Base-by-base conservation (phyloP, 1,284 basidiomycete genomes). In the Cystobasidiaceae sp. region DNA sequence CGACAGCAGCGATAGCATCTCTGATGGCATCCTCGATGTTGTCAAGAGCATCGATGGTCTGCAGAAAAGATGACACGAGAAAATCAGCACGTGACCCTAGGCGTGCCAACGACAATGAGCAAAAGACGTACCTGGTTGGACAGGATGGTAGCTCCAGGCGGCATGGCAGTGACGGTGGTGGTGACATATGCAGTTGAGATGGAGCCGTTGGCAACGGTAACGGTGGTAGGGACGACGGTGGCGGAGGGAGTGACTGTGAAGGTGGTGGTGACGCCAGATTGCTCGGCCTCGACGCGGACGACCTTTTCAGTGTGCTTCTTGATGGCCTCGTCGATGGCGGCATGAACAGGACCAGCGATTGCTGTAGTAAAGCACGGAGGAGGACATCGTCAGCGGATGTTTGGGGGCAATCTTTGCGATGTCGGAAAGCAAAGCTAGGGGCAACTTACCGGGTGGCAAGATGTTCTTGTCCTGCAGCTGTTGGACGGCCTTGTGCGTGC, bases 21-120 rank as follows among this genome's bases (percentile, higher is more conserved):
- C 67, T 51, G 63, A 72, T 61, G 5, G 71, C 70, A 30, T 68
- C 49, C 56, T 72, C 41, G 50, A 72, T 72, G 66, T 67, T 60
- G 48, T 69, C 60, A 6, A 70, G 60, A 0, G 71, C 71, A 2
- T 49, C 63, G 23, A 68, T 39, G 21, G 69, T 64, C 61, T 64
- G 39, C n/a, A 11, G 43, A 43, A 44, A 17, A 51, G 9, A 23
- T 30, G 34, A 5, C 11, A 4, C 11, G 27, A 48, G 25, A 33
- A 39, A 1, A 50, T 56, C 1, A 59, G 58, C 51, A 65, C 34
- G 39, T 67, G 34, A 4, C 62, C 66, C 41, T 59, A 67, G 19
- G 4, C 7, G 43, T 33, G 48, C 57, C 41, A 11, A 46, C 15
- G 8, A 52, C 63, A 17, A 64, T 50, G 52, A 60, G 57, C 21